Evolutionary conservation across 805 yeast species (phyloP), one percentile per base, ranked within the genome.

Genomic region (Candida manassasensis): DNA sequence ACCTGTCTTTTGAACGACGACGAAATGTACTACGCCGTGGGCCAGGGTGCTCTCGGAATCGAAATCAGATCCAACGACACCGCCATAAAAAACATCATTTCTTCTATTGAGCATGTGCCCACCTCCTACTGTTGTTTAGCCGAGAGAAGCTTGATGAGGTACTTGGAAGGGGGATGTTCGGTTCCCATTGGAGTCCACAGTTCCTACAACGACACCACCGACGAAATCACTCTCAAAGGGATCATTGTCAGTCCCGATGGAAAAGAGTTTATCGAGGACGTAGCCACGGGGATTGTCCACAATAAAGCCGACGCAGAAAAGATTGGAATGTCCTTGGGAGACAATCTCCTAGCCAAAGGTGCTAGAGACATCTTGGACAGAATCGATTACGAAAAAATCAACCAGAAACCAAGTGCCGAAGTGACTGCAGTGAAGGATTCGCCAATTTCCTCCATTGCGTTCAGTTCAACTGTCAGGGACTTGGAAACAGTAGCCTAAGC

Each of bases 31-130:
- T 85, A 90, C 55, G 96, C 98, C 1, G 96, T 93, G 30, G 98
- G 98, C n/a, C 98, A 93, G 65, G 98, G 98, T 44, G 97, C 97
- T 0, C 62, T 93, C 29, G 98, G 97, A 13, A 67, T 93, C 18
- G 98, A 93, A 63, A 85, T 90, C 46, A 74, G 94, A 49, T 72
- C 72, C 39, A 74, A 71, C 40, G 96, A 93, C 57, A 51, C 58
- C 4, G 63, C 67, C 33, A 75, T 84, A 60, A 64, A 64, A 47
- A 59, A 70, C 37, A 68, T 89, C 13, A 73, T 94, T 47, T 58
- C 70, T 12, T 68, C 75, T 38, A 76, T 90, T 41, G 81, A 80
- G 47, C 81, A 88, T 56, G 57, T 63, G 28, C 70, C 76, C 4
- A 72, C 94, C 3, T 74, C 88, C 1, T 61, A 79, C 40, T 73